phyloP scores from a whole-genome alignment of 83 land plant species.

The Diphasiastrum complanatum region DNA sequence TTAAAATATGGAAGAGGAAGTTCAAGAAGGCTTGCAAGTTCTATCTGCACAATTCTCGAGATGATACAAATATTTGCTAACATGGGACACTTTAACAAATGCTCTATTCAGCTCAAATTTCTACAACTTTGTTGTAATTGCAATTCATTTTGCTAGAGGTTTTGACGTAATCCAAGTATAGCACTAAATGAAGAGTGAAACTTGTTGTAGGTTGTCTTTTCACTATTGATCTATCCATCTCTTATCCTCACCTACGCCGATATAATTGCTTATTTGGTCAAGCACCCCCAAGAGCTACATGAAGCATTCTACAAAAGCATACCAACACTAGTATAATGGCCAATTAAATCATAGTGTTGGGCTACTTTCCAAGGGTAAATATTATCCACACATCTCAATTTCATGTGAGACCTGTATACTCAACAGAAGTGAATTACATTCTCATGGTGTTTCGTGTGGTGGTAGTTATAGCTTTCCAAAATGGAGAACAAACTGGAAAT shows the following conservation, averaged over 20 bases:
- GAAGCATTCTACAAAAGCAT: conserved; percentile 67
- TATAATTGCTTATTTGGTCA: conserved; percentile 58
- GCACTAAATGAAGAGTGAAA: too few relatives aligned
- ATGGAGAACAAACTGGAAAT: conserved; percentile 54
- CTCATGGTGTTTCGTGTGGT: conserved; percentile 58
- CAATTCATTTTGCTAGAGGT: too few relatives aligned
- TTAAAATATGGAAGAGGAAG: too few relatives aligned
- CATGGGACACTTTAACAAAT: too few relatives aligned
- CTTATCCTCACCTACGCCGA: conserved; percentile 60
- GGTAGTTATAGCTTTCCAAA: conserved; percentile 52
- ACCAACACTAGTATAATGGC: conserved; percentile 59
- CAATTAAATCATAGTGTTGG: conserved; percentile 56
- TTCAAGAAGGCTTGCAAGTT: too few relatives aligned
- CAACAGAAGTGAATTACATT: conserved; percentile 60
- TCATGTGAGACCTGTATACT: conserved; percentile 54
- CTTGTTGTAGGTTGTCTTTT: conserved; percentile 52
- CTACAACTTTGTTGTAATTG: too few relatives aligned
- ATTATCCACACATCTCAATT: conserved; percentile 53
- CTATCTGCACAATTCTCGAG: too few relatives aligned
- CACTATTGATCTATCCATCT: conserved; percentile 48
- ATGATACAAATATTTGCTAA: too few relatives aligned
- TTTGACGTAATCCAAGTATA: too few relatives aligned
- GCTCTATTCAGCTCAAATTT: too few relatives aligned
- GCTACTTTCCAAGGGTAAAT: conserved; percentile 61
- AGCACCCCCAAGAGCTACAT: conserved; percentile 38